Base-by-base conservation (phyloP, 2,329 filamentous ascomycete genomes). In the Aspergillus proliferans region DNA sequence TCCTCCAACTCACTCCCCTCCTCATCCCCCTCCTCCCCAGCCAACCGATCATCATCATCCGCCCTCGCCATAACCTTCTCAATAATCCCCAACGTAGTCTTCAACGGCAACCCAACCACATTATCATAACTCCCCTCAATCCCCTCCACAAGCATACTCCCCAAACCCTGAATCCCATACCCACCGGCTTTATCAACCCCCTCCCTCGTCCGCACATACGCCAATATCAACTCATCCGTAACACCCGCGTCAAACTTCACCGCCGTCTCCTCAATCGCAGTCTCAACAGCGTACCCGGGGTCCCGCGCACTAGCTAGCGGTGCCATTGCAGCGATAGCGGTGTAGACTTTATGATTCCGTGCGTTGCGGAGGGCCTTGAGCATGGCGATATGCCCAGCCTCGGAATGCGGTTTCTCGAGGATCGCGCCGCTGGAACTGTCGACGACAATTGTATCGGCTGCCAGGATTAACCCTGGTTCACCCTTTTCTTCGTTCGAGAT, bases 111-210 rank as follows among this genome's bases (percentile, higher is more conserved):
- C 0, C 93, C 93, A 24, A 98, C 84, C 1, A 97, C 93, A 68
- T 97, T 97, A 74, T 98, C 93, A 61, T 89, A 88, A 47, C 83
- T 84, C 9, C 93, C 93, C 55, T 95, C 88, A 56, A 98, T 87
- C 68, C 80, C 86, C 67, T 96, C 90, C 10, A 98, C 84, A 49
- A 98, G 71, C 66, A 96, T 84, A 7, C 87, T 86, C 1, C 88
- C 93, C 9, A 92, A 76, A 0, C 92, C 93, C 71, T 98, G 93
- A 47, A 98, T 81, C 1, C 89, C 93, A 69, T 98, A 98, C 0
- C 93, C 93, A 2, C 93, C 93, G 0, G 93, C 93, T 76, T 97
- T 98, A 70, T 97, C 93, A 9, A 83, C 90, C 2, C 93, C 93
- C 75, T 98, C 93, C 48, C 92, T 79, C 19, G 92, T 96, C 51